Evolutionary conservation across 305 asterid species (phyloP).

Genomic region (Fraxinus latifolia): DNA sequence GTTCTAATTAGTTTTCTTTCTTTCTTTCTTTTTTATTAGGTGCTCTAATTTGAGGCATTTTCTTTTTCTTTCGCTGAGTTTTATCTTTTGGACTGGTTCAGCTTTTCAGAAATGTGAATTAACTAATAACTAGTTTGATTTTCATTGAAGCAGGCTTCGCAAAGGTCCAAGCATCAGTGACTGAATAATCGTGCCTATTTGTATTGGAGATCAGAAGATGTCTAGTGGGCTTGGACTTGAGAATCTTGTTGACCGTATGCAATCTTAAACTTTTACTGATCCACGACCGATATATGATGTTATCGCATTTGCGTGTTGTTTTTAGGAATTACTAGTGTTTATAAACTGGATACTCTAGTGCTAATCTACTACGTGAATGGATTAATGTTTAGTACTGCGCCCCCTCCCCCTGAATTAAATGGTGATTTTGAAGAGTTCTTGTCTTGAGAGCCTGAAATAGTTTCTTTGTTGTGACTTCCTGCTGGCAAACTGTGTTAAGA

Average conservation of each 20-base stretch:
- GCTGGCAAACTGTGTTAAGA: not conserved
- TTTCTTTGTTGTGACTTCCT: not conserved
- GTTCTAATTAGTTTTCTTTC: not conserved
- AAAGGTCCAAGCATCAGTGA: conserved; percentile 10
- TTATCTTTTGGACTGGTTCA: not conserved
- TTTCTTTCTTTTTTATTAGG: not conserved
- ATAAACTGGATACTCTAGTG: conserved; percentile 1
- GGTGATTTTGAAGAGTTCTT: not conserved
- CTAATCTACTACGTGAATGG: not conserved
- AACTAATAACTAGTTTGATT: conserved; percentile 8
- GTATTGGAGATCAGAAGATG: conserved; percentile 41
- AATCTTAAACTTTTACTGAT: conserved; percentile 14
- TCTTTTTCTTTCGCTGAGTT: not conserved
- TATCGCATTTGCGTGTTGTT: conserved; percentile 5
- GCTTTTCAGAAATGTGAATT: conserved; percentile 1
- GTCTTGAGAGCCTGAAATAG: not conserved
- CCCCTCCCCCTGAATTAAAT: not conserved
- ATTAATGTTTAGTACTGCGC: not conserved
- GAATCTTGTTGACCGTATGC: conserved; percentile 79
- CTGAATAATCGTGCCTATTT: conserved; percentile 14
- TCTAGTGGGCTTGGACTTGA: conserved; percentile 68
- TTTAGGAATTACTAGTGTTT: not conserved
- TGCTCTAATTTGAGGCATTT: not conserved
- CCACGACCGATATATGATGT: not conserved
- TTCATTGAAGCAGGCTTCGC: conserved; percentile 26